These are phyloP conservation scores for Delitschia confertaspora DNA, from an alignment of 495 filamentous ascomycete genomes.

Conservation along the genomic window DNA sequence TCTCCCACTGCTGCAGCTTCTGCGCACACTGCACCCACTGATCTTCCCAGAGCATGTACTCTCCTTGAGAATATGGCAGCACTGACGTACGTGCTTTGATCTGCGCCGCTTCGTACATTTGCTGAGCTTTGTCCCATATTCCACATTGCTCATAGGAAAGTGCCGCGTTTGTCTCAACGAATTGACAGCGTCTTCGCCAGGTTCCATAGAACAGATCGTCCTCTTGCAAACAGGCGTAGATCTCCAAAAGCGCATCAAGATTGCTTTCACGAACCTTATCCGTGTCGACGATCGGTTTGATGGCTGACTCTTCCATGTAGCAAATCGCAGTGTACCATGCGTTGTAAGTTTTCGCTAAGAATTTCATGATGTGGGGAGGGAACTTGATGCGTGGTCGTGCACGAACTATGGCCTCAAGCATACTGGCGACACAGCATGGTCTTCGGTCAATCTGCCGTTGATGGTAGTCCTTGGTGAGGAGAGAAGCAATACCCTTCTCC, in stretches of 20 bases:
- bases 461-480: slow-evolving; percentile 93
- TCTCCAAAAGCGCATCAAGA: slow-evolving; percentile 82
- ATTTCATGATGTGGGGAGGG: slow-evolving; percentile 92
- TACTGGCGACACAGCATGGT: slow-evolving; percentile 86
- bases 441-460: slow-evolving; percentile 84
- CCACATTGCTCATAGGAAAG: slow-evolving; percentile 97
- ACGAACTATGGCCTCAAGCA: slow-evolving; percentile 75
- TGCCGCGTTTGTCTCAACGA: slow-evolving; percentile 91
- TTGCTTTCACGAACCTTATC: slow-evolving; percentile 79
- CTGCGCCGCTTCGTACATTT: slow-evolving; percentile 90
- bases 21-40: slow-evolving; percentile 97
- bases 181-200: slow-evolving; percentile 90
- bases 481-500: slow-evolving; percentile 72
- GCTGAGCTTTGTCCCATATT: slow-evolving; percentile 98
- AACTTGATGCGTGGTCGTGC: slow-evolving; percentile 79
- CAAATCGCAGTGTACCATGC: slow-evolving; percentile 87
- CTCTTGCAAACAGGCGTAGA: slow-evolving; percentile 82
- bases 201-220: slow-evolving; percentile 97
- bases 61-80: slow-evolving; percentile 87
- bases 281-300: slow-evolving; percentile 77
- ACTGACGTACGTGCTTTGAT: slow-evolving; percentile 91
- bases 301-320: slow-evolving; percentile 74
- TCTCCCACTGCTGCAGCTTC: slow-evolving; percentile 98
- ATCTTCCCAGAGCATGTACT: slow-evolving; percentile 99
- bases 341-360: slow-evolving; percentile 80